A percentile compares a stretch with the other conserved stretches of the same genome.
Conservation (phyloP, 2,329 filamentous ascomycete species). For the Dothistroma septosporum region DNA sequence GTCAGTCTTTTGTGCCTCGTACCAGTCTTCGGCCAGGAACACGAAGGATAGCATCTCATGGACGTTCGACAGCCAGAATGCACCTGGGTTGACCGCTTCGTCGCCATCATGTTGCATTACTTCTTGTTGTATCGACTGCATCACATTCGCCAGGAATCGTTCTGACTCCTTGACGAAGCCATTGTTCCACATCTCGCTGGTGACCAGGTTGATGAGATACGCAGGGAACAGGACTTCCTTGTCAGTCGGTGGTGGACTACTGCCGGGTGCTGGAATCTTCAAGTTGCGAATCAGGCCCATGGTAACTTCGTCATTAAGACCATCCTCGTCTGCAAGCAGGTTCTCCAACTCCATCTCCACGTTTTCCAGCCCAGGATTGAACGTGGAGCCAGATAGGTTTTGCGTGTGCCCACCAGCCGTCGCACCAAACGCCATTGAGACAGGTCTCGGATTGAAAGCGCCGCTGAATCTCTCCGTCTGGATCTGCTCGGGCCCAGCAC, state of each 20-base stretch:
- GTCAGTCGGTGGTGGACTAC: constrained; percentile 85
- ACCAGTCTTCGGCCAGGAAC: constrained; percentile 98
- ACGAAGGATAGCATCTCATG: constrained; percentile 99
- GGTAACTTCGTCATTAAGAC: constrained; percentile 92
- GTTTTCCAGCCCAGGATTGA: constrained; percentile 77
- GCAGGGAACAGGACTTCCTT: constrained; percentile 99
- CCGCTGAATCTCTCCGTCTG: constrained; percentile 86
- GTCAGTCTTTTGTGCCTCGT: constrained; percentile 97
- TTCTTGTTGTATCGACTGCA: constrained; percentile 99
- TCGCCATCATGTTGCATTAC: constrained; percentile 99
- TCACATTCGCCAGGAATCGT: constrained; percentile 96
- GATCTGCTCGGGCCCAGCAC: constrained; percentile 79
- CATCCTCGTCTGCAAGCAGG: constrained; percentile 90
- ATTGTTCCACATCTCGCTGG: constrained; percentile 99
- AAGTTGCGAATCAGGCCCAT: constrained; percentile 94
- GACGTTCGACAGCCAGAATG: constrained; percentile 98
- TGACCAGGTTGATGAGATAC: constrained; percentile 97
- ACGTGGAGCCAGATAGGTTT: constrained; percentile 69
- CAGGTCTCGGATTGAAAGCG: constrained; percentile 88
- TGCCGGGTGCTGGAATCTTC: constrained; percentile 86
- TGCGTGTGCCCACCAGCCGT: constrained; percentile 61
- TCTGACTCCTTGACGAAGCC: constrained; percentile 99
- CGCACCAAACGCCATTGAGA: constrained; percentile 83
- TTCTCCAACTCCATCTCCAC: constrained; percentile 94
- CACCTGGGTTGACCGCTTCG: constrained; percentile 91